Evolutionary conservation across 2,329 filamentous ascomycete genomes (phyloP).

Genomic region (Beauveria sp.): DNA sequence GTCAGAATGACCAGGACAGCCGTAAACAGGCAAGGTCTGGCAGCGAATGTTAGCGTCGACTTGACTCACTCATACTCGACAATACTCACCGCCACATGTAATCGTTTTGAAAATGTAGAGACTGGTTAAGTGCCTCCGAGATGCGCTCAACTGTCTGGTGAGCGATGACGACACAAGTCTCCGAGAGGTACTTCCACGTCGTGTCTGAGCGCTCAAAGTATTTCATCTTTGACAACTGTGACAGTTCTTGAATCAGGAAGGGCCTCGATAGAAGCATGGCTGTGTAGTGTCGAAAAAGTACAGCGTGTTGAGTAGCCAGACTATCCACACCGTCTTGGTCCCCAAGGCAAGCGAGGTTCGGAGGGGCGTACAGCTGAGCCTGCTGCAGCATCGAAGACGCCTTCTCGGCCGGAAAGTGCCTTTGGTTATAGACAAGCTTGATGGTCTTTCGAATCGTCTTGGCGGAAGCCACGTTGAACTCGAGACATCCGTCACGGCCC

Average conservation of each 20-base stretch:
- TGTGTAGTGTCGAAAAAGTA: not conserved
- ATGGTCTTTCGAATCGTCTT: not conserved
- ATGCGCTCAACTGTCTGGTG: not conserved
- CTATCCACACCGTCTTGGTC: not conserved
- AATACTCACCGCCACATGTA: conserved; percentile 6
- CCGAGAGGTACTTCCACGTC: not conserved
- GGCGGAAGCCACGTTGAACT: not conserved
- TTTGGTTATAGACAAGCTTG: not conserved
- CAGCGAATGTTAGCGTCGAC: not conserved
- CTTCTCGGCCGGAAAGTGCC: not conserved
- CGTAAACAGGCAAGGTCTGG: conserved; percentile 51
- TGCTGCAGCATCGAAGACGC: not conserved
- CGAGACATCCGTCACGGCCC: not conserved
- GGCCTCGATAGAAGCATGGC: not conserved
- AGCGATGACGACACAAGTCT: not conserved
- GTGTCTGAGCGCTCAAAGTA: not conserved
- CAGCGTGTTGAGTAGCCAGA: not conserved
- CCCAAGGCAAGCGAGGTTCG: not conserved
- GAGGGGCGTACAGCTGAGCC: not conserved
- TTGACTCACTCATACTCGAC: too few species aligned
- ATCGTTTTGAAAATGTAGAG: not conserved
- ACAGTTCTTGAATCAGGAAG: not conserved
- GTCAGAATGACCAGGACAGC: conserved; percentile 47
- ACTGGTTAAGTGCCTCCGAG: not conserved
- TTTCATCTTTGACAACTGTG: not conserved